Evolutionary conservation across 1,284 basidiomycete genomes (phyloP), one percentile per base, ranked within the genome.

Genomic region (Pyrrhoderma lamaoense): DNA sequence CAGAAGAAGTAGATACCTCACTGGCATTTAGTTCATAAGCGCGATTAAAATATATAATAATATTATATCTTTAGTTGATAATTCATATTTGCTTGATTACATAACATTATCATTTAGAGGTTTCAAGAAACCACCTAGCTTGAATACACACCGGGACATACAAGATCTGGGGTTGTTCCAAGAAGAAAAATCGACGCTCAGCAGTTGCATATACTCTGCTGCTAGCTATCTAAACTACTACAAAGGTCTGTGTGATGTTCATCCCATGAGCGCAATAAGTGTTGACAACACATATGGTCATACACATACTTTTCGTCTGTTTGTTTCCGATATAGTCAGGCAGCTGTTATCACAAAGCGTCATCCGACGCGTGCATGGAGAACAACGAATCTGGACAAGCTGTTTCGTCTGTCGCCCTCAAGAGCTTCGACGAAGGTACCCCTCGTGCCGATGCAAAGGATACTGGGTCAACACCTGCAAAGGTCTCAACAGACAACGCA

Each of bases 331-430:
- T 45, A 44, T 13, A 22, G 9, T 8, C 8, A 3, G 22, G 8
- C n/a, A 14, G 7, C 13, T 45, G n/a, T 25, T 25, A 22, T 45
- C 31, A 36, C 57, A 57, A 56, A 67, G 80, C 81, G 80, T 85
- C 80, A 68, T 67, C 58, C 66, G 78, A 81, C 84, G 82, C 82
- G 84, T 84, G 70, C 79, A 86, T 86, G 83, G 83, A 82, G 65
- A 72, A 76, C 71, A 75, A 67, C 68, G 79, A 77, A 65, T 69
- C 68, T 60, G 61, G 67, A 65, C 60, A 64, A 57, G 65, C 65
- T 64, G 67, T 66, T 66, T 65, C 65, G 64, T 62, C 70, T 64
- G 74, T 68, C 62, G 62, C 62, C 63, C 54, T 61, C 57, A 58
- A 58, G 59, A 56, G 61, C 56, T 57, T 61, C 58, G 56, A 60